These are phyloP conservation scores for Chlorella sp. DNA, from an alignment of 139 green algal genomes.

Conservation along the genomic window DNA sequence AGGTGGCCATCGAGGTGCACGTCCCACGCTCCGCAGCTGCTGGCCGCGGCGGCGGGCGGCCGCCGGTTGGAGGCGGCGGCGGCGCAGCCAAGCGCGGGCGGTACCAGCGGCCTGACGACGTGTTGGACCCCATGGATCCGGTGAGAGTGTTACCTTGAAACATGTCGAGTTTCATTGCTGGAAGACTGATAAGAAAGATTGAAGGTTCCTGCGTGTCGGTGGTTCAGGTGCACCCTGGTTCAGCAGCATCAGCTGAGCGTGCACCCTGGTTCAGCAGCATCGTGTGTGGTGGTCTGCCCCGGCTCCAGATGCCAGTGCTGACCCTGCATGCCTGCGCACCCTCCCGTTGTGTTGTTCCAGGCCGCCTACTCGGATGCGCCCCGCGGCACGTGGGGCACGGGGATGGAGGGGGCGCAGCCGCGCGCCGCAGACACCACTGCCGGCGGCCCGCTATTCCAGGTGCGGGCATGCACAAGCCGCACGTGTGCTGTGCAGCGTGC, in stretches of 20 bases:
- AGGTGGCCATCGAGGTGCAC: not conserved
- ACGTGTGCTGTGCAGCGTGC: not conserved
- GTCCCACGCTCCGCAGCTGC: not conserved
- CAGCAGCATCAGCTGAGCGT: no score
- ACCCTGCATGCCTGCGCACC: not conserved
- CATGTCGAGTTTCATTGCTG: not conserved
- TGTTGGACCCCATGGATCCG: slow-evolving; percentile 81
- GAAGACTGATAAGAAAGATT: no score
- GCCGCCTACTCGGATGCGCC: slow-evolving; percentile 77
- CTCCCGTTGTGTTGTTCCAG: slow-evolving; percentile 29
- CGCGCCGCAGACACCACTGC: slow-evolving; percentile 82
- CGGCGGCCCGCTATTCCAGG: slow-evolving; percentile 80
- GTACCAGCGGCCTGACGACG: slow-evolving; percentile 40
- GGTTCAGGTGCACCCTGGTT: no score
- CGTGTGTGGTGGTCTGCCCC: not conserved
- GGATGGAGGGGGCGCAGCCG: slow-evolving; percentile 69
- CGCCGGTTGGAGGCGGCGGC: not conserved
- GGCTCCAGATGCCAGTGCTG: not conserved
- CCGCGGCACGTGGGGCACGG: slow-evolving; percentile 59
- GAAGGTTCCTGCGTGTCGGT: no score
- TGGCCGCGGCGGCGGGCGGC: not conserved
- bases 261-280: no score
- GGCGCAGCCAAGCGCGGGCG: slow-evolving; percentile 30
- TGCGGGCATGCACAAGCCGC: not conserved
- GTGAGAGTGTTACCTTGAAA: slow-evolving; percentile 36